Conservation (phyloP, 257 asterid genomes). For the Capsicum baccatum region DNA sequence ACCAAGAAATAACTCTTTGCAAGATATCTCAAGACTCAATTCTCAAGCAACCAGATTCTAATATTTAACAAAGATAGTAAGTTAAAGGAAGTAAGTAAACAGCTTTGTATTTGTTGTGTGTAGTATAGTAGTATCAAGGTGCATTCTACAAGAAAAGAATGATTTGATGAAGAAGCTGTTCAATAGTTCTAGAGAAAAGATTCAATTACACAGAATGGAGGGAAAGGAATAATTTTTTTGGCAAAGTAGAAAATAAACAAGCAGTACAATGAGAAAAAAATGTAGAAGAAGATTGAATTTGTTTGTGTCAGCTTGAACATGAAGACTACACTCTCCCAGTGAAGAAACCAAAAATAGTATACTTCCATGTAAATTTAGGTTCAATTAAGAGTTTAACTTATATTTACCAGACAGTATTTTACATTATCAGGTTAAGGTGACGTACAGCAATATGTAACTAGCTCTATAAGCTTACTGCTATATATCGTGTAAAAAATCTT, state of each 20-base stretch:
- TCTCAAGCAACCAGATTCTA: conserved; percentile 51
- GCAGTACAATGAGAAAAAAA: conserved; percentile 15
- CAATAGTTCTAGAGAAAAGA: conserved; percentile 4
- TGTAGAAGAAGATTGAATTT: conserved; percentile 6
- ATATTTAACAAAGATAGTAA: conserved; percentile 30
- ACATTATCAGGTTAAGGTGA: neutral
- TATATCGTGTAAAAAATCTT: neutral
- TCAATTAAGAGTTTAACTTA: neutral
- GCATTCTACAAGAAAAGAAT: conserved; percentile 43
- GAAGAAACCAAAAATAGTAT: neutral
- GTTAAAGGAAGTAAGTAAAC: conserved; percentile 32
- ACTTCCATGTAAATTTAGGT: neutral
- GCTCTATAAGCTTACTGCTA: neutral
- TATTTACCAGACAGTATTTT: neutral
- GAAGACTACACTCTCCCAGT: neutral
- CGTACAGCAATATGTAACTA: neutral
- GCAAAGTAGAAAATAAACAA: conserved; percentile 20
- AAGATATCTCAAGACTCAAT: conserved; percentile 54
- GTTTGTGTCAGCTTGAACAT: conserved; percentile 1
- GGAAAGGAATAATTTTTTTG: conserved; percentile 43
- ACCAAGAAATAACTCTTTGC: conserved; percentile 36
- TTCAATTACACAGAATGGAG: conserved; percentile 31
- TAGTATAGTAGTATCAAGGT: conserved; percentile 16
- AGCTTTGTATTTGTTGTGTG: conserved; percentile 23
- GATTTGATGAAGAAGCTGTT: conserved; percentile 45